Evolutionary conservation across 305 asterid genomes (phyloP), one percentile per base, ranked within the genome.

Genomic region (Fraxinus platypoda): DNA sequence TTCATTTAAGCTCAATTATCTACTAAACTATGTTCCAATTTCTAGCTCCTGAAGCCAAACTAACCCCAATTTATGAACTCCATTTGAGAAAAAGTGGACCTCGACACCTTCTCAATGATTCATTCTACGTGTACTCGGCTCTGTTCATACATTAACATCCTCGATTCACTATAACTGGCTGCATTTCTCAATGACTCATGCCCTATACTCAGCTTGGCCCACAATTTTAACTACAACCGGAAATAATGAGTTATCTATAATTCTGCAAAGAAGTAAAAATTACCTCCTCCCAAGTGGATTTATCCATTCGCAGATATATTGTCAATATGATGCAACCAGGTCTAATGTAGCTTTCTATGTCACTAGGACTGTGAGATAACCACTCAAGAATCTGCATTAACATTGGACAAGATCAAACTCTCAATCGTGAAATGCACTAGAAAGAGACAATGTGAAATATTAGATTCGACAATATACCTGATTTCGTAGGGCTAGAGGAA

Each of bases 251-350:
- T 75, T 72, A 38, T 49, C 15, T 25, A 80, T 70, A 38, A 41
- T 59, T 84, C 70, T 30, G 68, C 13, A 74, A 43, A 54, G 80
- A 77, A 54, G 35, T 57, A 79, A 84, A 83, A 72, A 78, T 81
- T 85, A 97, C 99, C 96, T 90, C 92, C 75, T 93, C 97, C 99
- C 99, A 97, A 75, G 81, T 79, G 80, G 94, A 83, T 79, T 89
- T 86, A 80, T 93, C 97, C 98, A 97, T 97, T 28, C 95, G 92
- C 76, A 92, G 74, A 84, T 97, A 97, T 88, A 97, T 86, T 26
- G 98, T 93, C 81, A 97, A 86, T 83, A 95, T 78, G 87, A 97
- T 85, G 86, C 99, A 97, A 86, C 99, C 99, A 83, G 99, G 99
- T 78, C 94, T 87, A 84, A 95, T 95, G 87, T 94, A 91, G 94